Conservation (phyloP, 768 basidiomycete species). For the Coprinopsis cinerea region DNA sequence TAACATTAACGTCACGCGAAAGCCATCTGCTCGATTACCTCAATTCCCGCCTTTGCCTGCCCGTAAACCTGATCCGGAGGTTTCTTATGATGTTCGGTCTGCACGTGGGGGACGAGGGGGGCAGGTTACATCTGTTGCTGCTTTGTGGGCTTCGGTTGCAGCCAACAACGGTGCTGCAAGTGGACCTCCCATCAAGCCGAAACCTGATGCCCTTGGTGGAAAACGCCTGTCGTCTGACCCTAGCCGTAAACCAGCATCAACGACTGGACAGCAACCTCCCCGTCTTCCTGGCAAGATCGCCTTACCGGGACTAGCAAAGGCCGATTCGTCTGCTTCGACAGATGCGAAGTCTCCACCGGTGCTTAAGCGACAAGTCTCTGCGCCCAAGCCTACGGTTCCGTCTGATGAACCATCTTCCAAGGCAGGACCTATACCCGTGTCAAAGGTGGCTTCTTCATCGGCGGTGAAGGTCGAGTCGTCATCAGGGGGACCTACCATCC, state of each 20-base stretch:
- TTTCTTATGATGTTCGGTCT: conserved; percentile 68
- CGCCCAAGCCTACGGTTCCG: background rate
- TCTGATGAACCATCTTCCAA: background rate
- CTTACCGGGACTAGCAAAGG: conserved; percentile 2
- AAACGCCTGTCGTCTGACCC: background rate
- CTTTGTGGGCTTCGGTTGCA: conserved; percentile 65
- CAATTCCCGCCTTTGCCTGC: conserved; percentile 22
- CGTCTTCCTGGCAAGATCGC: conserved; percentile 8
- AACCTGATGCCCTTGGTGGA: background rate
- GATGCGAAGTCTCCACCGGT: background rate
- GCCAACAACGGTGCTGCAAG: conserved; percentile 10
- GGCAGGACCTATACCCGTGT: background rate
- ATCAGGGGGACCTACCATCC: background rate
- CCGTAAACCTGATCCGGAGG: conserved; percentile 38
- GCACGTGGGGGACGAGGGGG: conserved; percentile 76
- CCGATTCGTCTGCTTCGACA: background rate
- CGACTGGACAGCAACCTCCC: background rate
- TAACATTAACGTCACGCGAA: conserved; percentile 16
- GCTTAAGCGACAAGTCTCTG: background rate
- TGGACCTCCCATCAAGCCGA: background rate
- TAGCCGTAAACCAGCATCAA: background rate
- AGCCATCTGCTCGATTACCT: conserved; percentile 22
- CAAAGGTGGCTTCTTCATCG: conserved; percentile 1
- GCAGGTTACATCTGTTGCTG: conserved; percentile 63
- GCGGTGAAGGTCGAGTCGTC: background rate